Conservation (phyloP, 441 rosid species). For the Erodium trifolium region DNA sequence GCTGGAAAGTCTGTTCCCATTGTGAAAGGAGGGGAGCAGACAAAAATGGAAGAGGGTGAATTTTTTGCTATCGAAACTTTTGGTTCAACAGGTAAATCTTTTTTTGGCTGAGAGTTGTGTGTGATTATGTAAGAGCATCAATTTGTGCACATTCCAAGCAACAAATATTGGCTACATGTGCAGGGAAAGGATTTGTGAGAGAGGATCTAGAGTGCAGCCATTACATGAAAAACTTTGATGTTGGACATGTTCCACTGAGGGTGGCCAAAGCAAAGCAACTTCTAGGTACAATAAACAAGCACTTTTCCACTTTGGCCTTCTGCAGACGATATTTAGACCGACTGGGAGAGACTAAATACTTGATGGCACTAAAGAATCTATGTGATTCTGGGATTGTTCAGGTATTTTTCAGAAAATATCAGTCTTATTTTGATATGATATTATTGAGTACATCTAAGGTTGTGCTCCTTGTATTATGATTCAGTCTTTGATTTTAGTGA, state of each 20-base stretch:
- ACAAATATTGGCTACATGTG: slow-evolving; percentile 5
- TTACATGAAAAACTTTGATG: slow-evolving; percentile 86
- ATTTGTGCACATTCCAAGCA: slow-evolving; percentile 6
- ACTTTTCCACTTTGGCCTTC: slow-evolving; percentile 86
- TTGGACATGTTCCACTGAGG: slow-evolving; percentile 70
- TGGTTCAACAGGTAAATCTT: slow-evolving; percentile 70
- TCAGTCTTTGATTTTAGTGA: too few species aligned
- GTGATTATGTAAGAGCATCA: slow-evolving; percentile 9
- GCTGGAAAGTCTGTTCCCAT: slow-evolving; percentile 93
- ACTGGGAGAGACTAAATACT: slow-evolving; percentile 77
- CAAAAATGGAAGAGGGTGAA: slow-evolving; percentile 98
- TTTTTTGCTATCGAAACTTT: slow-evolving; percentile 91
- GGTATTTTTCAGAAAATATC: slow-evolving; percentile 33
- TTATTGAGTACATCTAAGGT: background rate
- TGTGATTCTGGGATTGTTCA: slow-evolving; percentile 80
- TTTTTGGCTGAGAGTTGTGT: background rate
- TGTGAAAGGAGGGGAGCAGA: slow-evolving; percentile 96
- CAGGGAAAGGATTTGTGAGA: slow-evolving; percentile 88
- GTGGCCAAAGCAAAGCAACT: slow-evolving; percentile 90
- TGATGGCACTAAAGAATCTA: slow-evolving; percentile 78
- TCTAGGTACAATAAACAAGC: slow-evolving; percentile 83
- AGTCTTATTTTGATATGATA: slow-evolving; percentile 6
- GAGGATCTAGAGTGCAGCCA: slow-evolving; percentile 95
- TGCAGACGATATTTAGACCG: slow-evolving; percentile 86
- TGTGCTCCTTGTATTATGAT: too few species aligned